Evolutionary conservation across 805 yeast species (phyloP).

Genomic region (Ogataea kodamae): DNA sequence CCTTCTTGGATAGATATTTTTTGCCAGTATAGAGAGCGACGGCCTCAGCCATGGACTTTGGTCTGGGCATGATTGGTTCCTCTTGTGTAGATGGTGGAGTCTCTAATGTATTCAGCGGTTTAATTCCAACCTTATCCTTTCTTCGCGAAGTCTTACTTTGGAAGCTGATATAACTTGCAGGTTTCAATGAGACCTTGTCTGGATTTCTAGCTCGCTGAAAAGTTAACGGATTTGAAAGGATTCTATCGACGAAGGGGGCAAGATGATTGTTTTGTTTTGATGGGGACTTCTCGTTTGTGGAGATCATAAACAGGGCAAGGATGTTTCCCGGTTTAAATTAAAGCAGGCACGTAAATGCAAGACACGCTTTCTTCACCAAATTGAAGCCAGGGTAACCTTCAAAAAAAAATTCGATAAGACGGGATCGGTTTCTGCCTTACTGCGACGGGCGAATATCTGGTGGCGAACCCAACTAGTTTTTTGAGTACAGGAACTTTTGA

Average conservation of each 20-base stretch:
- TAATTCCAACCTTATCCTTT: slow-evolving; percentile 6
- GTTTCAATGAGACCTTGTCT: slow-evolving; percentile 44
- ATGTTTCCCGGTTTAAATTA: slow-evolving; percentile 1
- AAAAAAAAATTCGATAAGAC: slow-evolving; percentile 9
- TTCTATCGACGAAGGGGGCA: slow-evolving; percentile 60
- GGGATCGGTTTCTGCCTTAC: slow-evolving; percentile 4
- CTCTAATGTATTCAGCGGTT: slow-evolving; percentile 5
- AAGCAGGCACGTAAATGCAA: slow-evolving; percentile 6
- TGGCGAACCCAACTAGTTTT: too few species aligned
- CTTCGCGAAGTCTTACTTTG: slow-evolving; percentile 18
- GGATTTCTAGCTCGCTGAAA: slow-evolving; percentile 61
- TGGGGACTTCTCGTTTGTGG: slow-evolving; percentile 7
- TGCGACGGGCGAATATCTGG: too few species aligned
- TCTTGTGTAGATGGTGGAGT: slow-evolving; percentile 1
- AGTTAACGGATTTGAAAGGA: slow-evolving; percentile 56
- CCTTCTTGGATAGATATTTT: slow-evolving; percentile 47
- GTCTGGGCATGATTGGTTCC: slow-evolving; percentile 27
- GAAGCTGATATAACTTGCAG: slow-evolving; percentile 45
- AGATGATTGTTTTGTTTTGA: slow-evolving; percentile 12
- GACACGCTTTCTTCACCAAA: slow-evolving; percentile 6
- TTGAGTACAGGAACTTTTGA: too few species aligned
- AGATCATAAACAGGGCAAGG: slow-evolving; percentile 10
- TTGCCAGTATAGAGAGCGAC: slow-evolving; percentile 56
- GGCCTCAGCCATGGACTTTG: slow-evolving; percentile 55
- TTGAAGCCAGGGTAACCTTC: slow-evolving; percentile 4